These are phyloP conservation scores for Murraya koenigii DNA, from an alignment of 345 rosid genomes.

Conservation along the genomic window DNA sequence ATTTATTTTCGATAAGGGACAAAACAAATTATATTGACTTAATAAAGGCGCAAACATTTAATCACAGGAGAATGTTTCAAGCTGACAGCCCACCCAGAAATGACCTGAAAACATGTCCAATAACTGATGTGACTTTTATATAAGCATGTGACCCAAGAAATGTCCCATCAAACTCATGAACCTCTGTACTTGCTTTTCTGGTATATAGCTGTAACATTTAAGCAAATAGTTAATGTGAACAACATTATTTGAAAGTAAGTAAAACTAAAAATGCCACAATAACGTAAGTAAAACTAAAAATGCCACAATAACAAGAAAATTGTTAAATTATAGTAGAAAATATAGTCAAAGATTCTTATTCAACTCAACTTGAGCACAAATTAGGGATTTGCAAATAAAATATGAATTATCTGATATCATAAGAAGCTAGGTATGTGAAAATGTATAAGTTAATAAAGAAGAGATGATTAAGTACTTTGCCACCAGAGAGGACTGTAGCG, in stretches of 20 bases:
- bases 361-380: background rate
- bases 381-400: background rate
- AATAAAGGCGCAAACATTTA: background rate
- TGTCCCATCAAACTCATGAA: slow-evolving; percentile 74
- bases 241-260: background rate
- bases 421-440: too few relatives aligned
- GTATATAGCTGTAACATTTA: slow-evolving; percentile 57
- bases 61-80: background rate
- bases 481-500: slow-evolving; percentile 76
- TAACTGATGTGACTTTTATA: slow-evolving; percentile 80
- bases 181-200: slow-evolving; percentile 78
- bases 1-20: too few relatives aligned
- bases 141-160: slow-evolving; percentile 61
- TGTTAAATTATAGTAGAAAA: background rate
- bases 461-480: slow-evolving; percentile 44
- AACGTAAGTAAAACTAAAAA: background rate
- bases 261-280: background rate
- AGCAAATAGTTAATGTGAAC: background rate
- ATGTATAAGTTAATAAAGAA: background rate
- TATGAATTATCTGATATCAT: too few relatives aligned
- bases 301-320: too few relatives aligned
- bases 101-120: slow-evolving; percentile 95
- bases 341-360: background rate
- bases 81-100: too few relatives aligned
- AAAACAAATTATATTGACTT: background rate